phyloP scores from a whole-genome alignment of 768 basidiomycete genomes.

The Pisolithus tinctorius region DNA sequence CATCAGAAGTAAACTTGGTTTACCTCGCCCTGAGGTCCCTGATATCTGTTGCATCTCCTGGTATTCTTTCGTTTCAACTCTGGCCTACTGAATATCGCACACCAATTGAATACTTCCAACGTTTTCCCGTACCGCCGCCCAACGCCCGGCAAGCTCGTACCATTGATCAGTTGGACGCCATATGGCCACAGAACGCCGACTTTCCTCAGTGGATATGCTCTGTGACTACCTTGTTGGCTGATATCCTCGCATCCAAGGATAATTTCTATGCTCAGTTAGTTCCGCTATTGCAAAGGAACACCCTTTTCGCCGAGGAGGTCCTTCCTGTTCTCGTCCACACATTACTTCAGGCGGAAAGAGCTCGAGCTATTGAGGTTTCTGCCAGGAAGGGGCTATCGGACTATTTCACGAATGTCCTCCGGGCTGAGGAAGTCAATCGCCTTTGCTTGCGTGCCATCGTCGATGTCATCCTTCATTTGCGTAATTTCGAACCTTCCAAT shows the following conservation, averaged over 20 bases:
- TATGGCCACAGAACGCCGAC: slow-evolving; percentile 35
- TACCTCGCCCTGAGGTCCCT: slow-evolving; percentile 61
- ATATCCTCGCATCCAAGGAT: slow-evolving; percentile 47
- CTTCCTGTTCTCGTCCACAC: slow-evolving; percentile 74
- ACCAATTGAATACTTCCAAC: slow-evolving; percentile 44
- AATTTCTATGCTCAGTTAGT: slow-evolving; percentile 65
- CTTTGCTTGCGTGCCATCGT: slow-evolving; percentile 58
- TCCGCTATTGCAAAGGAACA: slow-evolving; percentile 48
- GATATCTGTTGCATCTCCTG: slow-evolving; percentile 33
- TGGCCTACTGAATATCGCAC: slow-evolving; percentile 36
- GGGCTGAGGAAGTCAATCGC: slow-evolving; percentile 22
- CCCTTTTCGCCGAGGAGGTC: slow-evolving; percentile 55
- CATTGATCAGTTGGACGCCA: slow-evolving; percentile 31
- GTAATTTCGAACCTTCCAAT: slow-evolving; percentile 46
- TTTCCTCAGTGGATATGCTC: slow-evolving; percentile 60
- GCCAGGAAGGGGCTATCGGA: slow-evolving; percentile 16
- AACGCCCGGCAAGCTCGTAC: slow-evolving; percentile 25
- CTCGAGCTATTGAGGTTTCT: slow-evolving; percentile 2
- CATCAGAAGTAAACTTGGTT: slow-evolving; percentile 46
- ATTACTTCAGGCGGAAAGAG: slow-evolving; percentile 37
- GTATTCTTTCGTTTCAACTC: slow-evolving; percentile 19
- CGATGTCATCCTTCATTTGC: slow-evolving; percentile 73
- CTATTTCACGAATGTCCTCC: slow-evolving; percentile 21
- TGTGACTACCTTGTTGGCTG: slow-evolving; percentile 50
- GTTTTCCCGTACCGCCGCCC: slow-evolving; percentile 33